Evolutionary conservation across 148 eudicot genomes (phyloP).

Genomic region (Camellia sinensis): DNA sequence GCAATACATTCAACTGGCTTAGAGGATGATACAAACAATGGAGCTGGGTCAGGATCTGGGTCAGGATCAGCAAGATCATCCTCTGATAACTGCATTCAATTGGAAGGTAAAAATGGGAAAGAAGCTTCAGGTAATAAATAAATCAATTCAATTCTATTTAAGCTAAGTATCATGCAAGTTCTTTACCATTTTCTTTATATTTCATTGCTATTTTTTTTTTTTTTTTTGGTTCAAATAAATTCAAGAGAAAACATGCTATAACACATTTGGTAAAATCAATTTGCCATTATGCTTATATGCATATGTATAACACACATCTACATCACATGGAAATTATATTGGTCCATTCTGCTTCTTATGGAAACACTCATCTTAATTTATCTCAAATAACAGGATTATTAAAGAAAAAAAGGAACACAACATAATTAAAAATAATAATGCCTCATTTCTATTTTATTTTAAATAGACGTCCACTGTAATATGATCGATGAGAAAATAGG

Average conservation of each 20-base stretch:
- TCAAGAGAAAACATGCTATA: not conserved
- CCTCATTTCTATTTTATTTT: too few relatives aligned
- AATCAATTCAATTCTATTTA: not conserved
- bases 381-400: not conserved
- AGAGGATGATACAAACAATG: not conserved
- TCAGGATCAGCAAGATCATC: conserved; percentile 1
- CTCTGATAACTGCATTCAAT: conserved; percentile 2
- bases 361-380: not conserved
- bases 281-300: not conserved
- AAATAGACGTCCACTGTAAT: too few relatives aligned
- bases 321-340: conserved; percentile 4
- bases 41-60: not conserved
- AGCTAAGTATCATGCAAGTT: not conserved
- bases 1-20: conserved; percentile 3
- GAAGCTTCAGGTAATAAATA: conserved; percentile 4
- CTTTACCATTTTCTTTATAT: not conserved
- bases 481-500: not conserved
- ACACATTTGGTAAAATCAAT: not conserved
- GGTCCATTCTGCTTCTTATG: not conserved
- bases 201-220: not conserved
- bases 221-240: not conserved
- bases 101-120: not conserved
- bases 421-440: not conserved
- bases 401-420: not conserved
- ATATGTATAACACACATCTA: not conserved